These are phyloP conservation scores for Aegilops umbellulata DNA, from an alignment of 176 grass and related monocot species.

Conservation along the genomic window DNA sequence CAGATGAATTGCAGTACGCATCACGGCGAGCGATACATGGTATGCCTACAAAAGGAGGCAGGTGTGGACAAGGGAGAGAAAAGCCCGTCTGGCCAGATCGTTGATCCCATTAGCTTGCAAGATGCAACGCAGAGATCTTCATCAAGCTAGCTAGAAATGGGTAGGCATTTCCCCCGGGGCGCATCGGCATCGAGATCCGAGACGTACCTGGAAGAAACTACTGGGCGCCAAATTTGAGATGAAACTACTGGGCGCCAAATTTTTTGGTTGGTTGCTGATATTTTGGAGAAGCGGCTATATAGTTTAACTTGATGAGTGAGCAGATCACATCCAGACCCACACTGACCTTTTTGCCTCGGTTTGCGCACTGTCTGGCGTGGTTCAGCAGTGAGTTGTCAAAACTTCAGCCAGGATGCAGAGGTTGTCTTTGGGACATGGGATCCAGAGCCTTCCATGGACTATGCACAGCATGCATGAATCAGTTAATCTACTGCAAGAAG, in stretches of 20 bases:
- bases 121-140: constrained; percentile 22
- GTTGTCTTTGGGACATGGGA: constrained; percentile 19
- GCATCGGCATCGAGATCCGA: neutral
- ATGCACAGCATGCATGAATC: neutral
- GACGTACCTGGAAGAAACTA: constrained; percentile 25
- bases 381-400: constrained; percentile 30
- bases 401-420: constrained; percentile 24
- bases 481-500: constrained; percentile 5
- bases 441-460: neutral
- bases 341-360: constrained; percentile 1
- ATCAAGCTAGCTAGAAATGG: constrained; percentile 1
- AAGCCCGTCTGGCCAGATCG: constrained; percentile 17
- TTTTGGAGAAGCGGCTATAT: constrained; percentile 17
- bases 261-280: neutral
- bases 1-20: constrained; percentile 31
- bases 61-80: constrained; percentile 1
- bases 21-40: constrained; percentile 31
- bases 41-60: constrained; percentile 26
- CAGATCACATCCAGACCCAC: constrained; percentile 14
- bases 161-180: neutral
- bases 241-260: neutral
- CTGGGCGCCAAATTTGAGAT: constrained; percentile 10
- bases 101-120: neutral
- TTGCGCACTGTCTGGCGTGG: constrained; percentile 13
- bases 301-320: constrained; percentile 8